Percentiles rank a stretch among this genome's conserved stretches.
Evolutionary conservation across 2,329 filamentous ascomycete genomes (phyloP).

Genomic region (Pestalotiopsis sp.): DNA sequence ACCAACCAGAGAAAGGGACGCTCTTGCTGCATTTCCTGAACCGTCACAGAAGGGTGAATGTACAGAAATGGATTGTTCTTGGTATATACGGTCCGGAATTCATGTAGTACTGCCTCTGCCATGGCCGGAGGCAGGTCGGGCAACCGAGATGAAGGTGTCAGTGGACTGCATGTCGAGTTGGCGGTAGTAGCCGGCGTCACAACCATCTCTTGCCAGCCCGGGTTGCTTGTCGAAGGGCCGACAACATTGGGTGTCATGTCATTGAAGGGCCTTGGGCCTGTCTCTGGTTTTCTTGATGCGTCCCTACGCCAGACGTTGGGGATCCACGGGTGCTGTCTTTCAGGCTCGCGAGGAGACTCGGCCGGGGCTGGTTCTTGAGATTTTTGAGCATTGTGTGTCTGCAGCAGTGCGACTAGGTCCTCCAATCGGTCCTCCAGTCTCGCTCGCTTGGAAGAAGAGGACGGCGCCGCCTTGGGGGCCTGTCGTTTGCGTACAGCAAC

Average conservation of each 20-base stretch:
- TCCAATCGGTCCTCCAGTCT: constrained; percentile 32
- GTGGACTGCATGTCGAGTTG: background rate
- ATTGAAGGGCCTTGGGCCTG: background rate
- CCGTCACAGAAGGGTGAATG: constrained; percentile 26
- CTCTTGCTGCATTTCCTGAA: constrained; percentile 23
- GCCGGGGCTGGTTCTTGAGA: background rate
- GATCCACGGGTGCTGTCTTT: background rate
- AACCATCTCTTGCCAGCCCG: background rate
- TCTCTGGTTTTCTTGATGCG: background rate
- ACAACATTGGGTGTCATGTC: background rate
- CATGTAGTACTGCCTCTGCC: constrained; percentile 26
- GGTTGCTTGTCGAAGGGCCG: background rate
- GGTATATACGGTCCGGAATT: constrained; percentile 28
- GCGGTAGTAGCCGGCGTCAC: background rate
- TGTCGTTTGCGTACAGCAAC: constrained; percentile 21
- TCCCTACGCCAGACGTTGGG: background rate
- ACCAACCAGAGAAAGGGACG: constrained; percentile 52
- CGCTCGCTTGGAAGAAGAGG: constrained; percentile 18
- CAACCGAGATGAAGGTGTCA: background rate
- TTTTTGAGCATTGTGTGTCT: constrained; percentile 21
- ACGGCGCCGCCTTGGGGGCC: constrained; percentile 18
- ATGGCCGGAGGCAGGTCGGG: constrained; percentile 17
- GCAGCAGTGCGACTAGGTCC: constrained; percentile 31
- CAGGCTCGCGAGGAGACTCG: background rate
- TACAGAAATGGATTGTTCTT: constrained; percentile 31